These are phyloP conservation scores for Amborella trichopoda DNA, from an alignment of 164 flowering plant genomes.

Conservation along the genomic window DNA sequence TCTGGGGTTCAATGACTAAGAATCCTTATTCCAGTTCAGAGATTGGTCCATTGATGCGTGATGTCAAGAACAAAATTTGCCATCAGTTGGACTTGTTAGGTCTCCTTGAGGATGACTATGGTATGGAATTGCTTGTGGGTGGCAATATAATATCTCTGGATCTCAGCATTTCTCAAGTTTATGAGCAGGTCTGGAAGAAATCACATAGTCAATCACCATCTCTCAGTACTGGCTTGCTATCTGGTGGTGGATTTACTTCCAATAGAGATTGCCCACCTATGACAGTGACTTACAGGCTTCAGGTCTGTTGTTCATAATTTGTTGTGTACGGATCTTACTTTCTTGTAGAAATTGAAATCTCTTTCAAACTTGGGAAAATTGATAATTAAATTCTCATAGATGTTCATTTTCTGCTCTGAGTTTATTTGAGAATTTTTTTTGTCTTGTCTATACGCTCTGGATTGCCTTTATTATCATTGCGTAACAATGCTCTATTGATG, in stretches of 20 bases:
- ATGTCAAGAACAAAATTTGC: constrained; percentile 95
- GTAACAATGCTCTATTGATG: too few species aligned
- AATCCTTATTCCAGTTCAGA: constrained; percentile 97
- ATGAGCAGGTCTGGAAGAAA: constrained; percentile 97
- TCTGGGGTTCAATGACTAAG: constrained; percentile 99
- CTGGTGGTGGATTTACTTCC: constrained; percentile 41
- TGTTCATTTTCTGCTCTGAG: too few species aligned
- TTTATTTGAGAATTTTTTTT: too few species aligned
- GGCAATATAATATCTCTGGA: constrained; percentile 98
- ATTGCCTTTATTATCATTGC: too few species aligned
- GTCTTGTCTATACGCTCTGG: too few species aligned
- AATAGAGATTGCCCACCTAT: constrained; percentile 78
- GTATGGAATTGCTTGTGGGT: constrained; percentile 97
- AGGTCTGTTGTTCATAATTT: constrained; percentile 75
- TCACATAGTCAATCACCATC: constrained; percentile 57
- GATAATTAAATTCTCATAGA: too few species aligned
- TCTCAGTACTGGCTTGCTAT: constrained; percentile 33
- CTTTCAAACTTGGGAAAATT: too few species aligned
- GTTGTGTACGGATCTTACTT: too few species aligned
- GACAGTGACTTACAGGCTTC: constrained; percentile 95
- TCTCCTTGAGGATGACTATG: constrained; percentile 93
- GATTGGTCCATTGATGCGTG: constrained; percentile 98
- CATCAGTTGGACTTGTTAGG: constrained; percentile 86
- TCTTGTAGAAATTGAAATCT: too few species aligned
- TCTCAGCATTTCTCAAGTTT: constrained; percentile 89